These are phyloP conservation scores for Pyrenophora seminiperda DNA, from an alignment of 2,329 filamentous ascomycete species.

Conservation along the genomic window DNA sequence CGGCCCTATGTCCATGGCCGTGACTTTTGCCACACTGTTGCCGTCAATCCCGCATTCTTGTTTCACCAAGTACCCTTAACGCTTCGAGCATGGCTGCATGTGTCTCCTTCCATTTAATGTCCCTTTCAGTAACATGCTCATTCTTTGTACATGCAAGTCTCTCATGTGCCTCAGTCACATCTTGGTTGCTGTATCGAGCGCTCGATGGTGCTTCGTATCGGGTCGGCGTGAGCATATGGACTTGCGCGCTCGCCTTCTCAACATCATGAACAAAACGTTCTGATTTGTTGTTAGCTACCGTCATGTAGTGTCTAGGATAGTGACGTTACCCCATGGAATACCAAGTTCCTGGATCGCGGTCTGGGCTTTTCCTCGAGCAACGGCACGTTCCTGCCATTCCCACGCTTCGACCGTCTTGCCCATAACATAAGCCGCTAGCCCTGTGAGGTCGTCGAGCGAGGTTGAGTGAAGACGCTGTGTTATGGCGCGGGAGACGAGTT, in stretches of 20 bases:
- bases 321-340: slow-evolving; percentile 2
- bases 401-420: not conserved
- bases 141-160: not conserved
- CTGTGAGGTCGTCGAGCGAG: not conserved
- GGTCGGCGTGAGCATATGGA: slow-evolving; percentile 13
- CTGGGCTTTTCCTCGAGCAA: not conserved
- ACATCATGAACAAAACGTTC: slow-evolving; percentile 3
- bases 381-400: not conserved
- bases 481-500: slow-evolving; percentile 21
- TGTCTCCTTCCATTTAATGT: not conserved
- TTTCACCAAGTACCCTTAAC: not conserved
- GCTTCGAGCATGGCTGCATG: not conserved
- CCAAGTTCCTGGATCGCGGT: not conserved
- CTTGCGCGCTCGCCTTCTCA: not conserved
- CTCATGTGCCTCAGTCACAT: not conserved
- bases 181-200: not conserved
- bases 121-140: not conserved
- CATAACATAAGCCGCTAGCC: too few species aligned
- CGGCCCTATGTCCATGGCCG: too few species aligned
- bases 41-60: too few species aligned
- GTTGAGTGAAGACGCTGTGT: slow-evolving; percentile 25
- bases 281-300: not conserved
- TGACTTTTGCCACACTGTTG: too few species aligned
- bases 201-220: slow-evolving; percentile 3
- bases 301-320: not conserved